Conservation (phyloP, 768 basidiomycete genomes). For the Pseudohyphozyma bogoriensis region DNA sequence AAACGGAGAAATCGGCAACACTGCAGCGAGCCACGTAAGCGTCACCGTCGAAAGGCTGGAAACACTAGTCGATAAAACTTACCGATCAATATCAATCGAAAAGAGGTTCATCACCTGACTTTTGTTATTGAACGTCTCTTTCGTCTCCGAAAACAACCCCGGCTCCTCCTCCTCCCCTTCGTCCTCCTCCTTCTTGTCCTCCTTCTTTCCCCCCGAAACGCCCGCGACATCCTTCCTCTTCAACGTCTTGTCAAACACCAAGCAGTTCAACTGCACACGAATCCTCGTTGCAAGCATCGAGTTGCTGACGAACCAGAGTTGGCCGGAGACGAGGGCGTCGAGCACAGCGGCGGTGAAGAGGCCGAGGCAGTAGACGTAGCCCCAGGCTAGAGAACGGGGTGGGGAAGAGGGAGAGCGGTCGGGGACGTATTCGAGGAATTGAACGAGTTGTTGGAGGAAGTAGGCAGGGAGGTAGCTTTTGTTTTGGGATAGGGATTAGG, state of each 20-base stretch:
- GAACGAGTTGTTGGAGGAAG: constrained; percentile 31
- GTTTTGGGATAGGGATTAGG: neutral
- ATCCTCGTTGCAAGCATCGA: constrained; percentile 26
- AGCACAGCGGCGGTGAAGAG: constrained; percentile 18
- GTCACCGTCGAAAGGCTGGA: neutral
- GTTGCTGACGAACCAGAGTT: constrained; percentile 27
- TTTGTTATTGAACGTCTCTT: too few species aligned
- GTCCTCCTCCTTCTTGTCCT: constrained; percentile 22
- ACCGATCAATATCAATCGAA: constrained; percentile 29
- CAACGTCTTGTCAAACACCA: constrained; percentile 33
- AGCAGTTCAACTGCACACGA: constrained; percentile 31
- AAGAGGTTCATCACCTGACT: constrained; percentile 31
- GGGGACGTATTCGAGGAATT: constrained; percentile 23
- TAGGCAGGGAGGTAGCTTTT: constrained; percentile 32
- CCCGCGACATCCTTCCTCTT: constrained; percentile 29
- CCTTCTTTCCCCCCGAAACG: neutral
- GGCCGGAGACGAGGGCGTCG: constrained; percentile 25
- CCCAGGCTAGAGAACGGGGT: constrained; percentile 8
- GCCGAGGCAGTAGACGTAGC: constrained; percentile 23
- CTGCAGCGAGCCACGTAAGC: neutral
- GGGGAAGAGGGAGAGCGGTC: neutral
- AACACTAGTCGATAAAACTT: constrained; percentile 14
- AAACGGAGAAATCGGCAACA: constrained; percentile 18
- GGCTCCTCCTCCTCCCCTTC: constrained; percentile 27
- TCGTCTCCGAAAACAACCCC: too few species aligned